Evolutionary conservation across 2,329 filamentous ascomycete species (phyloP), one percentile per base, ranked within the genome.

Genomic region (Aspergillus pseudoterreus): DNA sequence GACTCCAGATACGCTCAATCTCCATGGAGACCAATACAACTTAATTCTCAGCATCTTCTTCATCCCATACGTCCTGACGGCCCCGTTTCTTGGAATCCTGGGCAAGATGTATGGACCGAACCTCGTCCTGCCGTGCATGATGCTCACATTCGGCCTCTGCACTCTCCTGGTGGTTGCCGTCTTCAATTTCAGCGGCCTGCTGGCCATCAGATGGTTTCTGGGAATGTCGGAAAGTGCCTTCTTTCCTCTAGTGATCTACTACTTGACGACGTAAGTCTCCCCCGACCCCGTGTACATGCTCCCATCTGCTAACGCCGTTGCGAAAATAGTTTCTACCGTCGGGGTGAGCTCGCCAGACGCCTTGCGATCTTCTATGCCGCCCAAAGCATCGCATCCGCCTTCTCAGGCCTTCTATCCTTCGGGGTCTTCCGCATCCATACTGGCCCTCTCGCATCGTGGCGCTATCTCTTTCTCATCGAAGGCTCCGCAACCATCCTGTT

Each of bases 401-500:
- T 68, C 39, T 66, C 64, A 0, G 65, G 65, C 1, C 53, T 68
- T 5, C 56, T 68, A n/a, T 65, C 69, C 2, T 76, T 73, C 47
- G 72, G 69, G 1, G 65, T 74, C 24, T 75, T 77, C 54, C 70
- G 67, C 22, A 67, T 75, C 36, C 50, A 68, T 8, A 58, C 57
- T 6, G 67, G 66, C 1, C 52, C 58, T 0, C 50, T 74, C 1
- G 64, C 68, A 5, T 59, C 64, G 45, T 77, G 74, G 75, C 70
- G 75, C 51, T 71, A 76, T 35, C 69, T 78, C 1, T 77, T 78
- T 52, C 60, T 78, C 43, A 70, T 76, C 9, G 74, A 78, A 55
- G 76, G 75, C 0, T 45, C 55, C 1, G 59, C 71, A 8, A 78
- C 76, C 1, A 52, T 75, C 0, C 12, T 68, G 11, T 62, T 75